Base-by-base conservation (phyloP, 768 basidiomycete genomes). In the Rhodotorula paludigena region DNA sequence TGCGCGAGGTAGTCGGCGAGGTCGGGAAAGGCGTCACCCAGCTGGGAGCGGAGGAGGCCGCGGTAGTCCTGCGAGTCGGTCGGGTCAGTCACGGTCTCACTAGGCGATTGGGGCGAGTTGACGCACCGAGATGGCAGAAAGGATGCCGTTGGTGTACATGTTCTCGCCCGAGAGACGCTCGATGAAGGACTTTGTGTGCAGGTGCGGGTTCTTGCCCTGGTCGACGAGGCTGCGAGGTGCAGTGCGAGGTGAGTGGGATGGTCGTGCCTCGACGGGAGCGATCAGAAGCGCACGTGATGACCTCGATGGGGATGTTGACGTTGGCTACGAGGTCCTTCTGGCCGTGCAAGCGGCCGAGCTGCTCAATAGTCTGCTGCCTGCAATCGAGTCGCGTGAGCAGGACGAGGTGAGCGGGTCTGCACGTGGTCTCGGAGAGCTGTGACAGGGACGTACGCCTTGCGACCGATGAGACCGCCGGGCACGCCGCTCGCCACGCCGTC, bases 131-230 rank as follows among this genome's bases (percentile, higher is more conserved):
- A 76, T 52, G 38, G 73, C 74, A 11, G 68, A 64, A 3, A 76
- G 63, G n/a, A 74, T 76, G 2, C 74, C 75, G 60, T 74, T 75
- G 7, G 73, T 75, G 61, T 73, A 76, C 73, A 73, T 72, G 63
- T 76, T 76, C 42, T 76, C 75, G 36, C 70, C 73, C 16, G 73
- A 58, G 21, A 75, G 56, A 5, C 74, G 68, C 48, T 76, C 75
- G 51, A 75, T 55, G 14, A 69, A 66, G 53, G 74, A 71, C 28
- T 69, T 67, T 10, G 73, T 74, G 66, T 73, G 71, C 51, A 57
- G 15, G 47, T 75, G 73, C n/a, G 75, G 75, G 62, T 76, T 76
- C 60, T 66, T 67, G 56, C 75, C 75, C 25, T 64, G 61, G 47
- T 76, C 75, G 41, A 76, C 72, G 39, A 60, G 63, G 49, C 73